These are phyloP conservation scores for Wallacemonas sp. DNA, from an alignment of 208 protist genomes.

Conservation along the genomic window DNA sequence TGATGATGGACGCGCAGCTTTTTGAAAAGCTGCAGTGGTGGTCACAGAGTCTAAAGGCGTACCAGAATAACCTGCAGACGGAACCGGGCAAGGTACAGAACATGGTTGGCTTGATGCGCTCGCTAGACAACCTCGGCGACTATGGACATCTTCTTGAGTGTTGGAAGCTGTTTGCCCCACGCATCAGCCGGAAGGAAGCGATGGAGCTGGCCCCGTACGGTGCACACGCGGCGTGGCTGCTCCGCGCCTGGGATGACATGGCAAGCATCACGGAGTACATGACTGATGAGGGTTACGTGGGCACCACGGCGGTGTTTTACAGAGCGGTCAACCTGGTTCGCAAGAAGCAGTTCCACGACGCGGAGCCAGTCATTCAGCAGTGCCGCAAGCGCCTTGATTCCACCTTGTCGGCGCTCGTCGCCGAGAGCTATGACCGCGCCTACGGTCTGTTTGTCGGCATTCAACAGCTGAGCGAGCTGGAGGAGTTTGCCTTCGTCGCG, in stretches of 20 bases:
- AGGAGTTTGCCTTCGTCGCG: constrained; percentile 94
- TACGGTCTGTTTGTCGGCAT: constrained; percentile 96
- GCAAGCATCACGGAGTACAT: constrained; percentile 88
- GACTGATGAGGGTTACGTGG: constrained; percentile 86
- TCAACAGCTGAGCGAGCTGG: constrained; percentile 98
- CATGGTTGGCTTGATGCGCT: constrained; percentile 96
- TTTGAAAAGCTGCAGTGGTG: constrained; percentile 98
- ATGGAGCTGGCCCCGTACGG: constrained; percentile 91
- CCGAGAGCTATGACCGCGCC: constrained; percentile 98
- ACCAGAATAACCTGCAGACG: constrained; percentile 69
- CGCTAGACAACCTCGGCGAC: constrained; percentile 96
- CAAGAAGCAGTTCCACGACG: constrained; percentile 73
- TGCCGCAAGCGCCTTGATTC: constrained; percentile 94
- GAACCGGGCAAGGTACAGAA: constrained; percentile 88
- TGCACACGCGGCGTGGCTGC: constrained; percentile 95
- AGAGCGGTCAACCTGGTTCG: constrained; percentile 74
- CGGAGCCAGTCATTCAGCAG: constrained; percentile 74
- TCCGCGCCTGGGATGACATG: constrained; percentile 93
- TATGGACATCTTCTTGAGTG: constrained; percentile 88
- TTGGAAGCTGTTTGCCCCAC: constrained; percentile 61
- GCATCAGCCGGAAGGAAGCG: constrained; percentile 71
- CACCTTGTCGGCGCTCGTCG: constrained; percentile 94
- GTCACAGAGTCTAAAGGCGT: constrained; percentile 94
- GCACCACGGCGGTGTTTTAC: constrained; percentile 93
- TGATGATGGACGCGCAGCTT: constrained; percentile 88